A percentile compares a stretch with the other conserved stretches of the same genome.
phyloP scores from a whole-genome alignment of 2,329 filamentous ascomycete genomes.

The Aspergillus aculeatus region DNA sequence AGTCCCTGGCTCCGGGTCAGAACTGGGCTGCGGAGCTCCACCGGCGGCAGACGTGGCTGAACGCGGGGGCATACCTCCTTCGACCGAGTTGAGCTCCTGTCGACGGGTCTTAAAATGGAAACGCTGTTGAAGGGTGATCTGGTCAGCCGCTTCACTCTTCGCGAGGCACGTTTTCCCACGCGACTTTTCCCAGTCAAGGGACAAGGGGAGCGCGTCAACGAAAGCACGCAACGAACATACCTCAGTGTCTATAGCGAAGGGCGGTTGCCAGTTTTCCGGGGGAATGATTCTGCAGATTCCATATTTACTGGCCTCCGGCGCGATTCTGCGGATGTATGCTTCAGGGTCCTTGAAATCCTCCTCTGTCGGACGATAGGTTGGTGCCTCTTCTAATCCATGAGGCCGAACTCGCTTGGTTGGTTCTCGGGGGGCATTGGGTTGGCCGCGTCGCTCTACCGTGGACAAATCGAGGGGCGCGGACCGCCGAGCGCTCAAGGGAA shows the following conservation, averaged over 20 bases:
- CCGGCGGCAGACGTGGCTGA: constrained; percentile 29
- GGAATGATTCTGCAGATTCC: constrained; percentile 96
- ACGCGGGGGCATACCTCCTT: constrained; percentile 70
- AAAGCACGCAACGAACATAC: constrained; percentile 51
- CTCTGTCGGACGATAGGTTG: constrained; percentile 83
- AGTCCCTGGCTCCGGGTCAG: constrained; percentile 64
- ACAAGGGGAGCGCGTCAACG: neutral
- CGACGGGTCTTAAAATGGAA: constrained; percentile 97
- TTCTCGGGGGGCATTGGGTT: constrained; percentile 73
- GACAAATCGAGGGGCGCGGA: constrained; percentile 74
- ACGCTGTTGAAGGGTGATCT: constrained; percentile 55
- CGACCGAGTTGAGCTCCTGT: constrained; percentile 94
- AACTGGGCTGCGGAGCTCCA: constrained; percentile 31
- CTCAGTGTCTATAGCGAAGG: constrained; percentile 96
- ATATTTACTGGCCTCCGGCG: constrained; percentile 79
- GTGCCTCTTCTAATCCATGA: constrained; percentile 83
- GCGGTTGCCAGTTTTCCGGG: constrained; percentile 87
- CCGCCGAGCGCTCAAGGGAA: constrained; percentile 64
- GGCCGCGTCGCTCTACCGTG: constrained; percentile 87
- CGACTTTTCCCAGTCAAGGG: neutral
- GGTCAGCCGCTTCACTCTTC: constrained; percentile 28
- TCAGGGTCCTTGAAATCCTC: constrained; percentile 95
- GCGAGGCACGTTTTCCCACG: too few relatives aligned
- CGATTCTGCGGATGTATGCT: constrained; percentile 89
- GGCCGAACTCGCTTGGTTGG: constrained; percentile 73